Conservation (phyloP, 129 eudicot species). For the Artemisia annua region DNA sequence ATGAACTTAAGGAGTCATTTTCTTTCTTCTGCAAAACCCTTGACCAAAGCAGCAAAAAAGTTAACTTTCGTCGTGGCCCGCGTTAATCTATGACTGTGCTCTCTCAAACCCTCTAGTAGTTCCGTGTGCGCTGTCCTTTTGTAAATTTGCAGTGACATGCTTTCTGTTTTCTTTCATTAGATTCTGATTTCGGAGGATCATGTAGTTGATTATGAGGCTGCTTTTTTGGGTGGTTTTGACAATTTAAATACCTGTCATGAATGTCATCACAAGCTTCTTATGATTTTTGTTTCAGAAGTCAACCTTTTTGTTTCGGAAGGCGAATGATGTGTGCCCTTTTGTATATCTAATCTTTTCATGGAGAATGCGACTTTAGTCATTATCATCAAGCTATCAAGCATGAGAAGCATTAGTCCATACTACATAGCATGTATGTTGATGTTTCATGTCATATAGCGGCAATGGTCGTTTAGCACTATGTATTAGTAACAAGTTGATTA, state of each 20-base stretch:
- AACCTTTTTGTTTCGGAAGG: too few species aligned
- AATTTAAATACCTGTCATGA: slow-evolving; percentile 1
- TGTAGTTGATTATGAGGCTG: slow-evolving; percentile 26
- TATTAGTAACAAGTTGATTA: too few species aligned
- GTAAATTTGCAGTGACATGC: slow-evolving; percentile 38
- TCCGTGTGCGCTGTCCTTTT: slow-evolving; percentile 17
- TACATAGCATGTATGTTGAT: too few species aligned
- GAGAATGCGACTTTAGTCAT: too few species aligned
- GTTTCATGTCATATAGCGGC: too few species aligned
- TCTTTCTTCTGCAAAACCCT: slow-evolving; percentile 60
- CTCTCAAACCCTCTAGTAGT: neutral
- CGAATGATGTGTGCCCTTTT: too few species aligned
- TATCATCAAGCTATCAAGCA: too few species aligned
- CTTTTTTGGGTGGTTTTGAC: neutral
- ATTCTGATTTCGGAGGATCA: slow-evolving; percentile 9
- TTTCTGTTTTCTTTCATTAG: slow-evolving; percentile 12
- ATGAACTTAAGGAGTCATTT: slow-evolving; percentile 74
- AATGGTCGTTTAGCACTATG: too few species aligned
- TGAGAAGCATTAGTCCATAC: too few species aligned
- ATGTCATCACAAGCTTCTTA: slow-evolving; percentile 9
- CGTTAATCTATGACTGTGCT: slow-evolving; percentile 1
- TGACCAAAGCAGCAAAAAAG: slow-evolving; percentile 36
- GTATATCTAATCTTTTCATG: too few species aligned
- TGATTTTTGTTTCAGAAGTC: too few species aligned
- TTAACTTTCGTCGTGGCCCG: slow-evolving; percentile 23